phyloP scores from a whole-genome alignment of 148 eudicot genomes.

The Rhododendron henanense region DNA sequence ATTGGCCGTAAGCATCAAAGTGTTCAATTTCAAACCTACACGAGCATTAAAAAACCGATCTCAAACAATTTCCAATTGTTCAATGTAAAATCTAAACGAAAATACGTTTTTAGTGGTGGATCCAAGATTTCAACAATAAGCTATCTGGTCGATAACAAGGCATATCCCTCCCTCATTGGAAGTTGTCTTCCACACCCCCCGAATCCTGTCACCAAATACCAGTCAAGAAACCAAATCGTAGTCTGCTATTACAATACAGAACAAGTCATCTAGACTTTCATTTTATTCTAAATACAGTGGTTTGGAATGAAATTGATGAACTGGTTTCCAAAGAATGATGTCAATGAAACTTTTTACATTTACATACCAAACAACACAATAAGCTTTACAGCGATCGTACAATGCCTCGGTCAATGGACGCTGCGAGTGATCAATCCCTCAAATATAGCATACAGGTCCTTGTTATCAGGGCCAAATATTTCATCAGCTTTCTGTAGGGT shows the following conservation, averaged over 20 bases:
- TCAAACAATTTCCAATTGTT: no score
- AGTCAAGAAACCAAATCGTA: background rate
- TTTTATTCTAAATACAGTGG: background rate
- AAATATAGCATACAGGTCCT: conserved; percentile 68
- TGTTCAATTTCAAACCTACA: background rate
- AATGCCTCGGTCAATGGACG: conserved; percentile 33
- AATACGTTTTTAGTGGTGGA: background rate
- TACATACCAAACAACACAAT: conserved; percentile 2
- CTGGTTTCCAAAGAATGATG: conserved; percentile 7
- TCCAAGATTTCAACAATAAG: background rate
- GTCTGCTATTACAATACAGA: no score
- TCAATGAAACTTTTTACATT: background rate
- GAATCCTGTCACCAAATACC: background rate
- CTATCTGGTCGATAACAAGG: background rate
- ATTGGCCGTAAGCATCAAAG: background rate
- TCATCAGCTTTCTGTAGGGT: conserved; percentile 84
- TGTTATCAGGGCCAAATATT: conserved; percentile 85
- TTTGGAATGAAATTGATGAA: background rate
- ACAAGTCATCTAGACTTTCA: background rate
- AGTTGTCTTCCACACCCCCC: background rate
- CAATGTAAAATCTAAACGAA: no score
- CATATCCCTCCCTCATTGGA: background rate
- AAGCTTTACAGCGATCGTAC: background rate
- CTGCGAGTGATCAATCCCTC: conserved; percentile 82
- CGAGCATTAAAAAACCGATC: background rate